A percentile compares a stretch with the other conserved stretches of the same genome.
phyloP scores from a whole-genome alignment of 495 filamentous ascomycete genomes.

The Oidiodendron maius region DNA sequence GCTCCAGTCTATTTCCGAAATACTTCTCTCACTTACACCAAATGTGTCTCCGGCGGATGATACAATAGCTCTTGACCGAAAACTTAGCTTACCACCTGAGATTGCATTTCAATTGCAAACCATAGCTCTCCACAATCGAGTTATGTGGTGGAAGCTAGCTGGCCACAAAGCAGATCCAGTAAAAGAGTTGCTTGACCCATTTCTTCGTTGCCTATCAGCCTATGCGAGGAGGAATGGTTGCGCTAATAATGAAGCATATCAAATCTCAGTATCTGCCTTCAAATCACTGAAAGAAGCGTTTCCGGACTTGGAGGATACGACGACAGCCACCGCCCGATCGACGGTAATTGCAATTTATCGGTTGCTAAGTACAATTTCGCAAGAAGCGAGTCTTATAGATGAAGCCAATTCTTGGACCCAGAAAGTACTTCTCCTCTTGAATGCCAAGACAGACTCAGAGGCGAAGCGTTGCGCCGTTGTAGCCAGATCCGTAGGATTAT shows the following conservation, averaged over 20 bases:
- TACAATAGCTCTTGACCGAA: constrained; percentile 34
- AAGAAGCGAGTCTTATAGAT: constrained; percentile 34
- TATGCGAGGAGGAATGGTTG: constrained; percentile 47
- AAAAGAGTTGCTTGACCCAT: constrained; percentile 65
- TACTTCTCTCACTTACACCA: constrained; percentile 57
- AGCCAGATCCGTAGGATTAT: constrained; percentile 38
- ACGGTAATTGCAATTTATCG: constrained; percentile 19
- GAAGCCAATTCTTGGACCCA: constrained; percentile 45
- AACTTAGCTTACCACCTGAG: constrained; percentile 51
- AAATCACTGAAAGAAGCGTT: constrained; percentile 7
- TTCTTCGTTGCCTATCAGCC: constrained; percentile 56
- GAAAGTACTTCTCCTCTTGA: constrained; percentile 26
- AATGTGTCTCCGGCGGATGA: constrained; percentile 50
- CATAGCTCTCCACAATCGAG: constrained; percentile 58
- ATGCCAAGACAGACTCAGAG: constrained; percentile 29
- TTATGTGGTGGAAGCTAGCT: constrained; percentile 65
- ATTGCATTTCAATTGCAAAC: constrained; percentile 58
- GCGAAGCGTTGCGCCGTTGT: constrained; percentile 36
- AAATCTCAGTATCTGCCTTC: constrained; percentile 3
- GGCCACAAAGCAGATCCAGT: constrained; percentile 61
- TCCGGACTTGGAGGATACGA: constrained; percentile 7
- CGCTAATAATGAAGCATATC: constrained; percentile 8
- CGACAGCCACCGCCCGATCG: constrained; percentile 1
- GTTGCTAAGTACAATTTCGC: constrained; percentile 30
- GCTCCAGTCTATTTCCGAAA: constrained; percentile 64